phyloP scores from a whole-genome alignment of 352 stramenopile species.

The Phytophthora hibernalis region DNA sequence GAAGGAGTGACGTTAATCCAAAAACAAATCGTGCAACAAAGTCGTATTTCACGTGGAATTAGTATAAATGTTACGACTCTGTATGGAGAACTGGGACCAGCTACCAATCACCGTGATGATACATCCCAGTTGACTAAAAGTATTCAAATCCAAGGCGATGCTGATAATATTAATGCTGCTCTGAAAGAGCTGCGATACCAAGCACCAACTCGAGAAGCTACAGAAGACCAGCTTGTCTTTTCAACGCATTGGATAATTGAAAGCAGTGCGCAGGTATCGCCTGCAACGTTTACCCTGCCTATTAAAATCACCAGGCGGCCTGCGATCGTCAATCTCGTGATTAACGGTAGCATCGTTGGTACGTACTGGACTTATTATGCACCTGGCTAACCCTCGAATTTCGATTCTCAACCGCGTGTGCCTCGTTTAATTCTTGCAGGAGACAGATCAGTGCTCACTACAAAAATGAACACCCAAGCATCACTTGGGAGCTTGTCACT shows the following conservation, averaged over 20 bases:
- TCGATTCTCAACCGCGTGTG: not conserved
- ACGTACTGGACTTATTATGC: conserved; percentile 11
- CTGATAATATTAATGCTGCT: conserved; percentile 33
- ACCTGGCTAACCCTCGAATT: too few relatives aligned
- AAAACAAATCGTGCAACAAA: not conserved
- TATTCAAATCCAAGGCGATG: conserved; percentile 22
- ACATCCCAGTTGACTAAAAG: not conserved
- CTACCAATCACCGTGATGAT: not conserved
- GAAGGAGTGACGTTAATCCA: conserved; percentile 2
- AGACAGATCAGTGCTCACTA: conserved; percentile 21
- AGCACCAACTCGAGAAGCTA: conserved; percentile 1
- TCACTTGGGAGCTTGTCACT: conserved; percentile 15
- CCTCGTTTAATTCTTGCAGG: conserved; percentile 5
- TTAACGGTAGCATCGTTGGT: conserved; percentile 20
- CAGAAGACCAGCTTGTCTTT: conserved; percentile 24
- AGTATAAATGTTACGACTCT: conserved; percentile 16
- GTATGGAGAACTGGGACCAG: conserved; percentile 10
- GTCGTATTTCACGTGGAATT: conserved; percentile 10
- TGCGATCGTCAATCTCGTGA: conserved; percentile 12
- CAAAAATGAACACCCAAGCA: conserved; percentile 15
- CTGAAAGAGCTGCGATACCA: conserved; percentile 24
- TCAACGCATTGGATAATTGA: conserved; percentile 13
- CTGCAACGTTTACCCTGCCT: conserved; percentile 6
- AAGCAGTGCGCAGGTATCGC: not conserved
- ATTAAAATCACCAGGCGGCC: conserved; percentile 24